Evolutionary conservation across 441 rosid genomes (phyloP), one percentile per base, ranked within the genome.

Genomic region (Gossypium lobatum): DNA sequence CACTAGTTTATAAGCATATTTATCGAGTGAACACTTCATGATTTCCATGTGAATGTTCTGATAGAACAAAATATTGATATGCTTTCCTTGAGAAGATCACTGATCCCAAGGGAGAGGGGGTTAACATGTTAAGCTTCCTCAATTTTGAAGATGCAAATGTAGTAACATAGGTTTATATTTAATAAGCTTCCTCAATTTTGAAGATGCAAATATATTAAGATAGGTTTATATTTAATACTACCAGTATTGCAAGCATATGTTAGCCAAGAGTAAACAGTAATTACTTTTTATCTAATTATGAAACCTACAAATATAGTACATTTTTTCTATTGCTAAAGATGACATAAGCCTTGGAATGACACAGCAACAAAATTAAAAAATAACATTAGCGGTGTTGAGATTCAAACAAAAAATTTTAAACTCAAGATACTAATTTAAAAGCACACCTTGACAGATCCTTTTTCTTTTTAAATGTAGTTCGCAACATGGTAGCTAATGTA

Each of bases 391-490:
- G 13, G 53, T 34, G 48, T 48, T 57, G 10, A 65, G 68, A 71
- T 48, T 18, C 6, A 25, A 52, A 61, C 54, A 66, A 80, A 65
- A 62, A 59, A 60, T 53, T 67, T 50, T 53, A 71, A 77, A 75
- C 46, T 71, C 53, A 60, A 10, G 52, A 39, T 53, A 73, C 57
- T 62, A 84, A 76, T 70, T 59, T 34, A 84, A 53, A 77, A 57
- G 13, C 79, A 61, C 80, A 88, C 99, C 99, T 89, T 25, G 97
- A 92, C 68, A 93, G 93, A 78, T 92, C 98, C 78, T 93, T 96
- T 90, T 96, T 96, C 85, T 91, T 96, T 76, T 97, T 83, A 77
- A 93, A 93, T 67, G 96, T 92, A 73, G 99, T 93, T 73, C 93
- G 89, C 84, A 96, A 79, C 99, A 96, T 96, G 31, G 87, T 87